Percentiles rank a stretch among this genome's conserved stretches.
Evolutionary conservation across 257 asterid genomes (phyloP).

Genomic region (Penstemon barbatus): DNA sequence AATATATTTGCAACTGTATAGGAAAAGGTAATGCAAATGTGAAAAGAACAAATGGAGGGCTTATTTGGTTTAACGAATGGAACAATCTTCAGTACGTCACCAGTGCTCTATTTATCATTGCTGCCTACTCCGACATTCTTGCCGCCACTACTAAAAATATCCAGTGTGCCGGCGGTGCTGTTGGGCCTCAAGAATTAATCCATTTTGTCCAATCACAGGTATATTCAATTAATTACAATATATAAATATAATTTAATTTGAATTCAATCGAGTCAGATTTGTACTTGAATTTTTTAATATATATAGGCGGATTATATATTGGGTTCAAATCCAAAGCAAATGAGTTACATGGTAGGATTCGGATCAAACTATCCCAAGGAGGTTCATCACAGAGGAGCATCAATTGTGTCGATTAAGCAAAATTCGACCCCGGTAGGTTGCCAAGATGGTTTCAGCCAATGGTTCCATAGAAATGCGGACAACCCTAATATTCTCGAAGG

Average conservation of each 20-base stretch:
- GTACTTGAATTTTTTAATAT: no score
- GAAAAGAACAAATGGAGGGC: constrained; percentile 38
- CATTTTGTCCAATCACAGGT: constrained; percentile 48
- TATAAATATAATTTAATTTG: not conserved
- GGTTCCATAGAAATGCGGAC: constrained; percentile 44
- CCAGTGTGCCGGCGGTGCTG: constrained; percentile 37
- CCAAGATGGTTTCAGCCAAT: constrained; percentile 39
- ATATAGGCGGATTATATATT: constrained; percentile 58
- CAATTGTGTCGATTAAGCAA: constrained; percentile 52
- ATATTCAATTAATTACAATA: not conserved
- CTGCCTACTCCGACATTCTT: constrained; percentile 45
- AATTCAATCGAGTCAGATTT: not conserved
- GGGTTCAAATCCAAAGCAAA: constrained; percentile 47
- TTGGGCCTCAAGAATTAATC: constrained; percentile 32
- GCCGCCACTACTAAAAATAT: constrained; percentile 24
- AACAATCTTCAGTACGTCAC: constrained; percentile 64
- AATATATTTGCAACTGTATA: constrained; percentile 56
- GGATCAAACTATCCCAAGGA: constrained; percentile 52
- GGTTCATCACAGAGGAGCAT: constrained; percentile 66
- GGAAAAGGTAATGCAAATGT: constrained; percentile 45
- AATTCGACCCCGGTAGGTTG: constrained; percentile 38
- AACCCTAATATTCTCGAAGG: constrained; percentile 64
- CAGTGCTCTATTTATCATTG: constrained; percentile 38
- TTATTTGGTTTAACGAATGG: constrained; percentile 48
- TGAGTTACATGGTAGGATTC: constrained; percentile 76